Evolutionary conservation across 495 filamentous ascomycete species (phyloP).

Genomic region (Aspergillus ellipticus): DNA sequence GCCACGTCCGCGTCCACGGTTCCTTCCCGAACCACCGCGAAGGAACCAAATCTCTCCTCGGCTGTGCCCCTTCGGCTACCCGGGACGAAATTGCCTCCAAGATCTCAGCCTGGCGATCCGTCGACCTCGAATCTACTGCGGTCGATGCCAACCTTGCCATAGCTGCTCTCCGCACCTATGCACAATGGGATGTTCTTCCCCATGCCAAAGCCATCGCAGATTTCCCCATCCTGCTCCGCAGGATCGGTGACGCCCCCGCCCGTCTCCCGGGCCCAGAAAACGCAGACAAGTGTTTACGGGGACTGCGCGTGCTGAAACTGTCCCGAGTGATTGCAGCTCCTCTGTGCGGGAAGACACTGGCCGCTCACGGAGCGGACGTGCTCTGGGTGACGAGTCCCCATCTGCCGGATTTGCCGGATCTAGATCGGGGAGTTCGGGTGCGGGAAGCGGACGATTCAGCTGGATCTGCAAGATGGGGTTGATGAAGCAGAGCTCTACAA

Average conservation of each 20-base stretch:
- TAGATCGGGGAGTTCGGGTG: conserved; percentile 65
- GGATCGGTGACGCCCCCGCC: conserved; percentile 20
- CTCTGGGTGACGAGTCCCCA: conserved; percentile 60
- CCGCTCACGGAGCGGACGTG: conserved; percentile 57
- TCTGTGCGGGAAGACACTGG: conserved; percentile 53
- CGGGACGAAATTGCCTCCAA: conserved; percentile 30
- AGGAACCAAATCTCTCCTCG: conserved; percentile 33
- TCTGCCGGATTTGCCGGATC: conserved; percentile 60
- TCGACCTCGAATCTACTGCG: conserved; percentile 36
- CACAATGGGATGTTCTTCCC: conserved; percentile 39
- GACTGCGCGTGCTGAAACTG: conserved; percentile 51
- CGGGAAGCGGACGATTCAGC: conserved; percentile 48
- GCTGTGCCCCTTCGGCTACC: conserved; percentile 16
- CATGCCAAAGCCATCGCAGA: conserved; percentile 33
- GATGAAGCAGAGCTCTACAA: conserved; percentile 42
- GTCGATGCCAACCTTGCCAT: conserved; percentile 30
- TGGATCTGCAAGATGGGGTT: conserved; percentile 46
- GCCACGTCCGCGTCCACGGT: conserved; percentile 46
- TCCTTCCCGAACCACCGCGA: conserved; percentile 37
- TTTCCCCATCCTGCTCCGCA: conserved; percentile 35
- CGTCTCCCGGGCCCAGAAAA: conserved; percentile 7
- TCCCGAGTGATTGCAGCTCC: conserved; percentile 52
- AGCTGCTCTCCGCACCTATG: conserved; percentile 33
- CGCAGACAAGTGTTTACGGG: conserved; percentile 19
- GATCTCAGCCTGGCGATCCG: conserved; percentile 26